Conservation (phyloP, 1,284 basidiomycete species). For the Porodaedalea pini region DNA sequence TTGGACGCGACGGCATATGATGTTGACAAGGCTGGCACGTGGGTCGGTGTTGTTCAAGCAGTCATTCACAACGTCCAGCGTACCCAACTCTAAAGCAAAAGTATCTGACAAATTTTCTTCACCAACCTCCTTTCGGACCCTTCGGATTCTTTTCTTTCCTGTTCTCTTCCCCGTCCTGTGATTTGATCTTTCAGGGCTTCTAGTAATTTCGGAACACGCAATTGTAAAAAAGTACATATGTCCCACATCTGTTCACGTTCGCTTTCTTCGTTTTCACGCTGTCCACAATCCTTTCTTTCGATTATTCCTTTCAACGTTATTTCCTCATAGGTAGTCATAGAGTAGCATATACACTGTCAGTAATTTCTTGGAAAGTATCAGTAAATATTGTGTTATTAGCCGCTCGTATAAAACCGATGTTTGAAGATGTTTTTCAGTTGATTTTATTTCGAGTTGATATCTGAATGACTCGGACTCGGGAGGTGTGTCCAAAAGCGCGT, state of each 20-base stretch:
- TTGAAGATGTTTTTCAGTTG: no score
- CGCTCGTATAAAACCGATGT: no score
- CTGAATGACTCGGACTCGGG: no score
- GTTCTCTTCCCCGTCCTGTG: neutral
- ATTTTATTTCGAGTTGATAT: no score
- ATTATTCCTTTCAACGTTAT: neutral
- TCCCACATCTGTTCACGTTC: no score
- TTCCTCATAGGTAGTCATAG: neutral
- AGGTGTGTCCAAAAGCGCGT: neutral
- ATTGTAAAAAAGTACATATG: no score
- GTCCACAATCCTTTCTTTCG: neutral
- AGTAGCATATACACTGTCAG: neutral
- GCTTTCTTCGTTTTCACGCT: no score
- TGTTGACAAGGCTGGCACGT: slow-evolving; percentile 52
- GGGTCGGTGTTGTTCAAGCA: slow-evolving; percentile 61
- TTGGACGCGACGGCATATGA: slow-evolving; percentile 59
- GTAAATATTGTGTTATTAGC: no score
- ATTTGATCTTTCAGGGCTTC: neutral
- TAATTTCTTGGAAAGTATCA: no score
- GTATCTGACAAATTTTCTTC: no score
- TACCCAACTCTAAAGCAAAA: neutral
- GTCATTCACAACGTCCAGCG: slow-evolving; percentile 54
- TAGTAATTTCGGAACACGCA: no score
- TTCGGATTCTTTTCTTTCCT: neutral
- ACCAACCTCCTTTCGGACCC: neutral